These are phyloP conservation scores for Thuidium tamariscinum DNA, from an alignment of 225 moss, liverwort and hornwort species.

Conservation along the genomic window DNA sequence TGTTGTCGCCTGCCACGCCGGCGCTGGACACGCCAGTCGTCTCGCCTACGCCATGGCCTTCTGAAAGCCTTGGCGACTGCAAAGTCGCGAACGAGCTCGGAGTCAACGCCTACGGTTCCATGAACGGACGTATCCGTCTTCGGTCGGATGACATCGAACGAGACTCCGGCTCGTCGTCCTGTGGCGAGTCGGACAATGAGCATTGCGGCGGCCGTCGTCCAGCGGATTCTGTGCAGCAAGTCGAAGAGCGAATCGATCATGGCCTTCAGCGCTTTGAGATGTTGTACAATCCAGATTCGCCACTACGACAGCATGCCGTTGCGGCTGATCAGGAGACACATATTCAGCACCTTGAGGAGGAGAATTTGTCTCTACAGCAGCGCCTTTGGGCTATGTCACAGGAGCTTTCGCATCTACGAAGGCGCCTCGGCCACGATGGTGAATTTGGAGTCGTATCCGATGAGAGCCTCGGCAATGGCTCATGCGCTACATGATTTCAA, in stretches of 20 bases:
- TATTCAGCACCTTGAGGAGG: constrained; percentile 44
- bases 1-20: constrained; percentile 45
- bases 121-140: constrained; percentile 53
- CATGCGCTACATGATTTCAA: constrained; percentile 7
- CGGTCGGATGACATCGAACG: constrained; percentile 41
- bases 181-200: constrained; percentile 40
- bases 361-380: constrained; percentile 45
- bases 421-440: constrained; percentile 16
- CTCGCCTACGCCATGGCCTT: constrained; percentile 44
- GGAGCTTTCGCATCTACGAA: constrained; percentile 33
- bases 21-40: constrained; percentile 44
- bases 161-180: constrained; percentile 29
- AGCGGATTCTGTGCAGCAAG: constrained; percentile 43
- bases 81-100: constrained; percentile 53
- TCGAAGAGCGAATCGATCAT: constrained; percentile 51
- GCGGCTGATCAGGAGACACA: constrained; percentile 44
- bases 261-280: constrained; percentile 54
- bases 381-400: constrained; percentile 48
- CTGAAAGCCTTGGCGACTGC: constrained; percentile 39
- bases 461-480: constrained; percentile 42
- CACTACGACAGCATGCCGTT: constrained; percentile 11
- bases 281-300: constrained; percentile 23
- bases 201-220: constrained; percentile 30
- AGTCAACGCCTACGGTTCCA: constrained; percentile 52
- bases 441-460: constrained; percentile 33